A percentile compares a stretch with the other conserved stretches of the same genome.
phyloP scores from a whole-genome alignment of 228 moss, liverwort and hornwort species.

The Sphagnum magellanicum region DNA sequence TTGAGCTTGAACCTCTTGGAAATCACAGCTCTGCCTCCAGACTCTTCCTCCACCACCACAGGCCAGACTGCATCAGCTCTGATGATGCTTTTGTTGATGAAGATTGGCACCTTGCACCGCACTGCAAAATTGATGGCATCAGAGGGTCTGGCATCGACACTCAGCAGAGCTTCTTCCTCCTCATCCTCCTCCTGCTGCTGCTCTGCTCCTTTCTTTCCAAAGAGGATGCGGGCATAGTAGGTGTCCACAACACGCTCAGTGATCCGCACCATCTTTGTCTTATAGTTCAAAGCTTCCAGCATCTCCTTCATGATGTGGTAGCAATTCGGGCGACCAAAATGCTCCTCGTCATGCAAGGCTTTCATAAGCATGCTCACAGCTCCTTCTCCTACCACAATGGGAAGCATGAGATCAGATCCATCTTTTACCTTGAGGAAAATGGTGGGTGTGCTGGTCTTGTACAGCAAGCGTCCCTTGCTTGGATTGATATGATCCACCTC shows the following conservation, averaged over 20 bases:
- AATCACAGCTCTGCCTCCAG: conserved; percentile 15
- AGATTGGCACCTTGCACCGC: conserved; percentile 66
- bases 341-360: conserved; percentile 51
- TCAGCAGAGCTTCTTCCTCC: conserved; percentile 33
- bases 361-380: conserved; percentile 64
- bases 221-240: conserved; percentile 51
- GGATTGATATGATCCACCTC: conserved; percentile 65
- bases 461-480: conserved; percentile 48
- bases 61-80: conserved; percentile 55
- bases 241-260: conserved; percentile 64
- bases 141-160: conserved; percentile 59
- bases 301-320: conserved; percentile 56
- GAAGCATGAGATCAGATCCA: conserved; percentile 53
- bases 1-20: conserved; percentile 9
- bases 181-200: too few relatives aligned
- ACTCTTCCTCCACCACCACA: conserved; percentile 23
- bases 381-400: conserved; percentile 56
- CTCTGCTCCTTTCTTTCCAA: conserved; percentile 35
- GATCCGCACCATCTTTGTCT: conserved; percentile 59
- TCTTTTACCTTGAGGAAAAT: conserved; percentile 55
- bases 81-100: conserved; percentile 49
- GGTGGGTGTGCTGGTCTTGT: conserved; percentile 58
- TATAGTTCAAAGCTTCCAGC: conserved; percentile 51
- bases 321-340: conserved; percentile 38
- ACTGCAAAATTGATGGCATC: conserved; percentile 62